Evolutionary conservation across 768 basidiomycete species (phyloP).

Genomic region (Rhizopogon roseolus): DNA sequence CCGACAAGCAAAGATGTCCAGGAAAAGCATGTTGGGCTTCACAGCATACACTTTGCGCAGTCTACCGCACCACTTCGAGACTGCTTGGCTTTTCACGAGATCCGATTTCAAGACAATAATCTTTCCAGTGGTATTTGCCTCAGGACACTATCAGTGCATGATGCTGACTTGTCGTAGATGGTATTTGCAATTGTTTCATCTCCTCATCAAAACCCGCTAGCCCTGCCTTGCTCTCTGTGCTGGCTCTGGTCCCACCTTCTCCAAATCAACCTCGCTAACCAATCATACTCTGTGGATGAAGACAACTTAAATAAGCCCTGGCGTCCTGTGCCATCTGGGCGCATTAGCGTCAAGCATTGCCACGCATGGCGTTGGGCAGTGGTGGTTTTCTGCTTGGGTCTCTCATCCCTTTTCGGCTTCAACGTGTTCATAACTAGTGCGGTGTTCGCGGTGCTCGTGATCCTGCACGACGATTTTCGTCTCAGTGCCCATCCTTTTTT

Average conservation of each 20-base stretch:
- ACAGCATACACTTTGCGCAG: too few species aligned
- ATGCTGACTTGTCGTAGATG: neutral
- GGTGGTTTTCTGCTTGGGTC: constrained; percentile 19
- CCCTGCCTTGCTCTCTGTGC: constrained; percentile 4
- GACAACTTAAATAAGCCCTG: constrained; percentile 30
- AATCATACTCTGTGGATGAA: constrained; percentile 20
- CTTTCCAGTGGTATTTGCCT: constrained; percentile 25
- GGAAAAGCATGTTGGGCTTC: too few species aligned
- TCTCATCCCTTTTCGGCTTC: constrained; percentile 16
- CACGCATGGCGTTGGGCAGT: constrained; percentile 27
- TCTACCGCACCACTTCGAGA: constrained; percentile 13
- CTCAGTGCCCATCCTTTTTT: constrained; percentile 20
- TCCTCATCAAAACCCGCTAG: neutral
- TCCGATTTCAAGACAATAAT: constrained; percentile 32
- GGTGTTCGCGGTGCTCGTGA: constrained; percentile 16
- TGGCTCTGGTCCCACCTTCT: constrained; percentile 31
- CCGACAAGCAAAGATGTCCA: too few species aligned
- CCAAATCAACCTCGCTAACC: constrained; percentile 30
- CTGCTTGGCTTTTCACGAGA: constrained; percentile 28
- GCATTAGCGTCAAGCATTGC: constrained; percentile 19
- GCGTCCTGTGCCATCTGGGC: constrained; percentile 33
- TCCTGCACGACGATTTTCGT: constrained; percentile 27
- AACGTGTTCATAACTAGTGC: constrained; percentile 13
- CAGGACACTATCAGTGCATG: too few species aligned
- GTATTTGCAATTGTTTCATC: constrained; percentile 6